Evolutionary conservation across 1,139 yeast species (phyloP), one percentile per base, ranked within the genome.

Genomic region (Yamadazyma blattariae): DNA sequence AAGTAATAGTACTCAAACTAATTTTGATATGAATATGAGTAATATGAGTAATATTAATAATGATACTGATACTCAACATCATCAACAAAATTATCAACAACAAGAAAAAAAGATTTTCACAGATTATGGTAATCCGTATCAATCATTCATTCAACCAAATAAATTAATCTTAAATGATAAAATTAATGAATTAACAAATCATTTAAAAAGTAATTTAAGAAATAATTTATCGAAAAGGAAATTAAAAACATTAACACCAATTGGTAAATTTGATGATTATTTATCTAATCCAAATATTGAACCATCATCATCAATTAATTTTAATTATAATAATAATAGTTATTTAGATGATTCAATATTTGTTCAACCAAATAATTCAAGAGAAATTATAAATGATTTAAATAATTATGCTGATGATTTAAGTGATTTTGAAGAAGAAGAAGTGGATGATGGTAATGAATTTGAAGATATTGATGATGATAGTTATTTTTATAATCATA

Each of bases 281-380:
- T 59, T 68, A 44, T 65, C 56, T 48, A 65, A 68, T 45, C 66
- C 75, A 7, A 65, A 67, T 45, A 63, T 68, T 18, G 68, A 67
- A 46, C 75, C 75, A 16, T 67, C 72, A 18, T 66, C 65, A 24
- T 53, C 67, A 37, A 54, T 67, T n/a, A 44, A 46, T 22, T 45
- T 47, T 35, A 54, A 56, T 35, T 50, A 32, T 13, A 30, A 26
- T 19, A 39, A 52, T n/a, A n/a, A n/a, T n/a, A n/a, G n/a, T n/a
- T n/a, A n/a, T 35, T 30, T 22, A n/a, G 46, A 54, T 33, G 54
- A 56, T n/a, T 56, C 66, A 7, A 56, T 64, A 22, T 64, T 62
- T 34, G 56, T 57, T 19, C 64, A 56, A n/a, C 48, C 50, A 14
- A 41, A 38, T 27, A 32, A 32, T n/a, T 33, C 34, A 18, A 21